These are phyloP conservation scores for Backusella macrospora DNA, from an alignment of 192 early-diverging fungal genomes.

Conservation along the genomic window DNA sequence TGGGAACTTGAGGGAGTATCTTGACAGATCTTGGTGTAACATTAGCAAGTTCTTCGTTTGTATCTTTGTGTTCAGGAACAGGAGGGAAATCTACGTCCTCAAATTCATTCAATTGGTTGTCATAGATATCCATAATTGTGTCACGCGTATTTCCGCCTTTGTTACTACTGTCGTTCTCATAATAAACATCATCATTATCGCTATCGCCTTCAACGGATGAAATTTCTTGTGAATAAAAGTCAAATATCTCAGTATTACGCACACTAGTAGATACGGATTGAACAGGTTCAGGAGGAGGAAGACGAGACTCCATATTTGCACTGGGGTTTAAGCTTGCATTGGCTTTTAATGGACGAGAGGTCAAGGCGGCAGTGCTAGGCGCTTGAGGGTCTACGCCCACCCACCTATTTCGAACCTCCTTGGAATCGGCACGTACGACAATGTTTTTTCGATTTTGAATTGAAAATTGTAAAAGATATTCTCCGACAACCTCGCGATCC, in stretches of 20 bases:
- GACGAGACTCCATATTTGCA: not conserved
- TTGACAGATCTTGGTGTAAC: slow-evolving; percentile 24
- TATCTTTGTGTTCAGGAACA: not conserved
- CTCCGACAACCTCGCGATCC: slow-evolving; percentile 24
- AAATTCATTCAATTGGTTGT: slow-evolving; percentile 21
- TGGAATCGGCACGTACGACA: slow-evolving; percentile 11
- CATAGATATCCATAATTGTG: slow-evolving; percentile 28
- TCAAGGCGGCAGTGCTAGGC: not conserved
- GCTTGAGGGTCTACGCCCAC: slow-evolving; percentile 1
- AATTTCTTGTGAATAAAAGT: not conserved
- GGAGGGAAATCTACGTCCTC: slow-evolving; percentile 8
- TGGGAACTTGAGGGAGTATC: slow-evolving; percentile 28
- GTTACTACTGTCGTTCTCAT: not conserved
- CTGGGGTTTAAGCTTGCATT: not conserved
- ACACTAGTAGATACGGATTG: not conserved
- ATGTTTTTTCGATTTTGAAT: slow-evolving; percentile 9
- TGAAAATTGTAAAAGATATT: slow-evolving; percentile 21
- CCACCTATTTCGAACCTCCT: slow-evolving; percentile 23
- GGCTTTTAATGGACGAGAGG: not conserved
- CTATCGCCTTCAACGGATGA: slow-evolving; percentile 13
- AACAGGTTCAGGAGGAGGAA: not conserved
- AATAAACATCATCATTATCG: slow-evolving; percentile 30
- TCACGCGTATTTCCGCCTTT: slow-evolving; percentile 28
- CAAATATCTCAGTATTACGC: slow-evolving; percentile 9
- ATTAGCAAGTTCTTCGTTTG: slow-evolving; percentile 8